A percentile compares a stretch with the other conserved stretches of the same genome.
Conservation (phyloP, 495 filamentous ascomycete species). For the Xylaria telfairii region DNA sequence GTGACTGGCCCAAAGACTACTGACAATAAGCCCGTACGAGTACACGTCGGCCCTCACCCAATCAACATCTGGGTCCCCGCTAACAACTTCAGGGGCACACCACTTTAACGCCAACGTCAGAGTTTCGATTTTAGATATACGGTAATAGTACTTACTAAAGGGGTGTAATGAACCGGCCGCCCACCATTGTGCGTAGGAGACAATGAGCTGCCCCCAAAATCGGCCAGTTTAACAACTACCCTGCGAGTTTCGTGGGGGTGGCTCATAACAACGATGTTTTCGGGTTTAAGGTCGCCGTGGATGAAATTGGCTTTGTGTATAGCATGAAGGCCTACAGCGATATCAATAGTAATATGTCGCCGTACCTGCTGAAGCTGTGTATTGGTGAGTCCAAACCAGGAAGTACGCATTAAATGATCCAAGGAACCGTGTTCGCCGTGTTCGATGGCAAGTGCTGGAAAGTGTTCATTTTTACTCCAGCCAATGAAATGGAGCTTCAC, state of each 20-base stretch:
- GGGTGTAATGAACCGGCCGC: not conserved
- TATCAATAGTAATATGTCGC: slow-evolving; percentile 4
- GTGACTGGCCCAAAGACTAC: slow-evolving; percentile 1
- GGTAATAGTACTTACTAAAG: not conserved
- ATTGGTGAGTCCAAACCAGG: not conserved
- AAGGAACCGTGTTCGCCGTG: slow-evolving; percentile 1
- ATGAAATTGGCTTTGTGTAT: slow-evolving; percentile 6
- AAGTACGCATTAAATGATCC: not conserved
- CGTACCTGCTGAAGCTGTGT: not conserved
- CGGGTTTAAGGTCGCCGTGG: slow-evolving; percentile 10
- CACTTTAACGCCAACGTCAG: not conserved
- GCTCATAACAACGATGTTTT: slow-evolving; percentile 14
- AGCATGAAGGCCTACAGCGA: not conserved
- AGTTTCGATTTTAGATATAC: too few relatives aligned
- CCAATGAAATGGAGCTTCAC: not conserved
- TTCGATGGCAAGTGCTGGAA: slow-evolving; percentile 10
- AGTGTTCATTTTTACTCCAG: not conserved
- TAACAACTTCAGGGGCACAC: slow-evolving; percentile 4
- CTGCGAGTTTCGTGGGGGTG: not conserved
- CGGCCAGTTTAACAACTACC: slow-evolving; percentile 1
- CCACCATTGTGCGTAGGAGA: not conserved
- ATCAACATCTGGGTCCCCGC: slow-evolving; percentile 9
- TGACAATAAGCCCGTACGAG: not conserved
- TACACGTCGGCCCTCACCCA: slow-evolving; percentile 13
- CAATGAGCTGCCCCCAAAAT: slow-evolving; percentile 2